Evolutionary conservation across 2,329 filamentous ascomycete genomes (phyloP).

Genomic region (Huntiella moniliformis): DNA sequence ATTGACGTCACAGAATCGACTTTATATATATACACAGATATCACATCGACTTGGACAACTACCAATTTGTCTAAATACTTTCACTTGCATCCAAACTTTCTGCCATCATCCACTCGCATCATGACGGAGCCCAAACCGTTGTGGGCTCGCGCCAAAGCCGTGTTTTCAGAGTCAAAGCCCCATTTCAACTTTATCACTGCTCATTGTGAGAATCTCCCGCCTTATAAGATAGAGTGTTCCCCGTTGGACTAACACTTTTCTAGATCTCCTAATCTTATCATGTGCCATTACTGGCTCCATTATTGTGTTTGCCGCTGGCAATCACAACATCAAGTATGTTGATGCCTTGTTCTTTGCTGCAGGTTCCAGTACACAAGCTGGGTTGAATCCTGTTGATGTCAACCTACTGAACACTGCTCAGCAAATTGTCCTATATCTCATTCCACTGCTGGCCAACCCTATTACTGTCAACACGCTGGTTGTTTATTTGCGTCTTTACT

Average conservation of each 20-base stretch:
- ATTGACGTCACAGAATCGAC: too few relatives aligned
- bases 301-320: constrained; percentile 45
- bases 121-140: constrained; percentile 14
- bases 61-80: too few relatives aligned
- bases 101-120: not conserved
- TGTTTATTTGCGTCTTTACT: constrained; percentile 84
- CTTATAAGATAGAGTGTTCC: not conserved
- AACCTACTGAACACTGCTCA: constrained; percentile 52
- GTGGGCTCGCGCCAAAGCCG: constrained; percentile 26
- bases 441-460: constrained; percentile 58
- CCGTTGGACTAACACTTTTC: constrained; percentile 1
- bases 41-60: too few relatives aligned
- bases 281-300: constrained; percentile 58
- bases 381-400: constrained; percentile 62
- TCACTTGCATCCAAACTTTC: too few relatives aligned
- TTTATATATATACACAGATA: too few relatives aligned
- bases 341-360: constrained; percentile 80
- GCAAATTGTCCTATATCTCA: constrained; percentile 52
- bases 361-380: constrained; percentile 78
- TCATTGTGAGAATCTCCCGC: constrained; percentile 41
- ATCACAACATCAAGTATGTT: constrained; percentile 50
- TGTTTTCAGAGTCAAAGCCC: constrained; percentile 40
- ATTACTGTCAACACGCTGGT: constrained; percentile 73
- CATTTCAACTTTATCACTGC: constrained; percentile 66
- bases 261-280: constrained; percentile 64